phyloP scores from a whole-genome alignment of 495 filamentous ascomycete genomes.

The Talaromyces liani region DNA sequence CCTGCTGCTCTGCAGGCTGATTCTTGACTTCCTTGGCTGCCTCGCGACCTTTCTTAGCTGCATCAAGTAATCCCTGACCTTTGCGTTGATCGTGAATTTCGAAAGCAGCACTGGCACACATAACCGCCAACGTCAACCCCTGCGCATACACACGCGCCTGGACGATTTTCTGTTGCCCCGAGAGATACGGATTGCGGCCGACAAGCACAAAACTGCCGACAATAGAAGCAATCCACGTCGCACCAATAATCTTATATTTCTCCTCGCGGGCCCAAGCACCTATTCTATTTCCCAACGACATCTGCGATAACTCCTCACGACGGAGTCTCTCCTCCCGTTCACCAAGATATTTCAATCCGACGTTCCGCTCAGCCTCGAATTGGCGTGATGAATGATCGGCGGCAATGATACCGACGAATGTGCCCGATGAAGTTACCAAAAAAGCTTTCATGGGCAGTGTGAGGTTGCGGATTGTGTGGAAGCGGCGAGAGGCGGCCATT shows the following conservation, averaged over 20 bases:
- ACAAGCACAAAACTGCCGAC: constrained; percentile 68
- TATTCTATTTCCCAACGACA: constrained; percentile 48
- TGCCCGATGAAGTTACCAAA: constrained; percentile 73
- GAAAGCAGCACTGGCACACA: constrained; percentile 80
- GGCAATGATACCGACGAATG: constrained; percentile 76
- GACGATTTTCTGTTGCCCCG: constrained; percentile 80
- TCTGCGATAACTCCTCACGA: constrained; percentile 36
- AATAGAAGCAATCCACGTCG: constrained; percentile 80
- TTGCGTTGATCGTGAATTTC: constrained; percentile 77
- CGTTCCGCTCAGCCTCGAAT: constrained; percentile 65
- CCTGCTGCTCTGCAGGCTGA: constrained; percentile 42
- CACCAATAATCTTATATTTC: constrained; percentile 83
- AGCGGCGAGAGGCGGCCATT: constrained; percentile 51
- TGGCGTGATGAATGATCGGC: constrained; percentile 72
- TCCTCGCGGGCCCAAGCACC: constrained; percentile 63
- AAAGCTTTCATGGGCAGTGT: constrained; percentile 87
- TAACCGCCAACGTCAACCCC: constrained; percentile 80
- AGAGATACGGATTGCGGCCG: constrained; percentile 68
- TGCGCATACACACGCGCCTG: constrained; percentile 99
- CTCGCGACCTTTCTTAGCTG: constrained; percentile 55
- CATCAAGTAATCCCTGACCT: constrained; percentile 51
- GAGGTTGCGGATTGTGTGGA: constrained; percentile 65
- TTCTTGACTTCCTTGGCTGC: constrained; percentile 62
- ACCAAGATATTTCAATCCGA: constrained; percentile 53
- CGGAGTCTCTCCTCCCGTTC: constrained; percentile 51